These are phyloP conservation scores for Endotrypanum monterogeii DNA, from an alignment of 208 protist genomes.

Conservation along the genomic window DNA sequence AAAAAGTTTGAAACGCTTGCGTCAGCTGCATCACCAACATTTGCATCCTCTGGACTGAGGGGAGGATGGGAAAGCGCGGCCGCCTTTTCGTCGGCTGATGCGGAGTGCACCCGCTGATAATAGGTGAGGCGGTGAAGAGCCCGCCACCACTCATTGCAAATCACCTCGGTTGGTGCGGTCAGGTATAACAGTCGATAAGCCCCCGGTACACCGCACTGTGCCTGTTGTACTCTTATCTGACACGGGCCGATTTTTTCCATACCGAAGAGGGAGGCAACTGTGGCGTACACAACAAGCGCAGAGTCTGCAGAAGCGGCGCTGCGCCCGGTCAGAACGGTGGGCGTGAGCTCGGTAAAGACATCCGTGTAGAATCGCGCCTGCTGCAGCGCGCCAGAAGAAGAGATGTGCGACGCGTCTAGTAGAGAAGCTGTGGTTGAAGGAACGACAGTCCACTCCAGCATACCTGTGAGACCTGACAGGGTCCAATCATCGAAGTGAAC, in stretches of 20 bases:
- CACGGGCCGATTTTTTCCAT: constrained; percentile 28
- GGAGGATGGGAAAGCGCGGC: not conserved
- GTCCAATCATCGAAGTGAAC: constrained; percentile 23
- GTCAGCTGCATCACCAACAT: not conserved
- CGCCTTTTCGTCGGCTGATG: not conserved
- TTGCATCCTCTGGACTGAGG: not conserved
- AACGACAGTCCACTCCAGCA: constrained; percentile 24
- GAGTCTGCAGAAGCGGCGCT: constrained; percentile 4
- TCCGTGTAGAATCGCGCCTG: constrained; percentile 16
- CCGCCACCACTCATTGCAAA: constrained; percentile 31
- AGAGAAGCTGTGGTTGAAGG: not conserved
- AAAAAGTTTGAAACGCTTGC: not conserved
- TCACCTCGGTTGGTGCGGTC: constrained; percentile 6
- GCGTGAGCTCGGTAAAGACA: constrained; percentile 31
- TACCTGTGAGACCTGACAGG: constrained; percentile 18
- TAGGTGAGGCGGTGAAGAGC: constrained; percentile 21
- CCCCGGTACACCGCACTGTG: constrained; percentile 11
- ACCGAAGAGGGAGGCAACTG: constrained; percentile 22
- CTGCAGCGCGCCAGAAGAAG: not conserved
- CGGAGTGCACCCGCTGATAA: not conserved
- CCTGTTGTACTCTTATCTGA: constrained; percentile 25
- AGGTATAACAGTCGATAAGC: constrained; percentile 13
- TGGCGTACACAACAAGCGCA: constrained; percentile 24
- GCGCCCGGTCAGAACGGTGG: constrained; percentile 23
- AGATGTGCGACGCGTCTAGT: not conserved